Percentiles rank a stretch among this genome's conserved stretches.
Evolutionary conservation across 768 basidiomycete species (phyloP).

Genomic region (Candolleomyces eurysporus): DNA sequence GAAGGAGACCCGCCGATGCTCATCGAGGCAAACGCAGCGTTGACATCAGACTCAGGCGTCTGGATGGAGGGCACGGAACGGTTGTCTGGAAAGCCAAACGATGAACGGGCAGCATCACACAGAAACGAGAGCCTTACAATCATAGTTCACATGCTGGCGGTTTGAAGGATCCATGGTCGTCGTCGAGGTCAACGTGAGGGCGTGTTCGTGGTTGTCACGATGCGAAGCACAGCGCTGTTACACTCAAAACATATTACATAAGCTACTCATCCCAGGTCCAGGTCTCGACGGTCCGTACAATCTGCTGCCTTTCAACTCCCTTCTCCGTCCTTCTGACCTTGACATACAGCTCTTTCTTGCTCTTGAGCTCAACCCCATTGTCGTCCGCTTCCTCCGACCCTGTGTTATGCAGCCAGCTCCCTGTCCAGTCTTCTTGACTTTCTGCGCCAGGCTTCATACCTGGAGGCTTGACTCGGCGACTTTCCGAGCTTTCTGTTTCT

Average conservation of each 20-base stretch:
- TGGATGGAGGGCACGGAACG: background rate
- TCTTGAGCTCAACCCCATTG: conserved; percentile 9
- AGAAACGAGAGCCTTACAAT: background rate
- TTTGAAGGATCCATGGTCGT: conserved; percentile 1
- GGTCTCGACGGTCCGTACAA: conserved; percentile 65
- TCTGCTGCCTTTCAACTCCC: conserved; percentile 68
- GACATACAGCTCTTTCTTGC: conserved; percentile 25
- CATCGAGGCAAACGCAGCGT: background rate
- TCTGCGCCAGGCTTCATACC: conserved; percentile 31
- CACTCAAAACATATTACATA: conserved; percentile 12
- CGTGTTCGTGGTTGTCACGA: conserved; percentile 19
- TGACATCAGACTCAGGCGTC: background rate
- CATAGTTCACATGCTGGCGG: conserved; percentile 4
- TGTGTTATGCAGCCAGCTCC: conserved; percentile 12
- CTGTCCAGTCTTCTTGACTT: conserved; percentile 36
- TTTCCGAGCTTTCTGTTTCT: conserved; percentile 36
- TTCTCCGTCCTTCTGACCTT: conserved; percentile 55
- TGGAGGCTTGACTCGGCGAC: conserved; percentile 32
- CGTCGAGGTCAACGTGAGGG: background rate
- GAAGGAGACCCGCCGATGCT: background rate
- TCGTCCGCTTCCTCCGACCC: conserved; percentile 38
- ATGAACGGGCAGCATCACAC: background rate
- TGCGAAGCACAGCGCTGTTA: conserved; percentile 11
- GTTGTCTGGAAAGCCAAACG: conserved; percentile 2
- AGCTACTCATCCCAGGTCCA: conserved; percentile 53